Evolutionary conservation across 176 grass and related monocot species (phyloP).

Genomic region (Zea mays): Zm-B73-REFERENCE-NAM-5.0 NC_050102.1:179391501-179392000

Average conservation of each 20-base stretch:
- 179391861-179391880: neutral
- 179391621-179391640: neutral
- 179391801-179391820: neutral
- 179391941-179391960: slow-evolving; percentile 22
- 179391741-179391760: neutral
- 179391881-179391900: neutral
- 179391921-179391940: neutral
- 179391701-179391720: neutral
- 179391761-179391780: neutral
- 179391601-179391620: no score
- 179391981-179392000: neutral
- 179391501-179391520: neutral
- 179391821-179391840: neutral
- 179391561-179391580: neutral
- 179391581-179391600: no score
- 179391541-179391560: neutral
- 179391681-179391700: neutral
- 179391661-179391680: neutral
- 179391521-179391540: neutral
- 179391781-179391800: neutral
- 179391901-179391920: neutral
- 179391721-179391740: neutral
- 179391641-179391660: no score
- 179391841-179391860: neutral
- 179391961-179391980: slow-evolving; percentile 8